Evolutionary conservation across 2,329 filamentous ascomycete species (phyloP), one percentile per base, ranked within the genome.

Genomic region (Periconia sp.): DNA sequence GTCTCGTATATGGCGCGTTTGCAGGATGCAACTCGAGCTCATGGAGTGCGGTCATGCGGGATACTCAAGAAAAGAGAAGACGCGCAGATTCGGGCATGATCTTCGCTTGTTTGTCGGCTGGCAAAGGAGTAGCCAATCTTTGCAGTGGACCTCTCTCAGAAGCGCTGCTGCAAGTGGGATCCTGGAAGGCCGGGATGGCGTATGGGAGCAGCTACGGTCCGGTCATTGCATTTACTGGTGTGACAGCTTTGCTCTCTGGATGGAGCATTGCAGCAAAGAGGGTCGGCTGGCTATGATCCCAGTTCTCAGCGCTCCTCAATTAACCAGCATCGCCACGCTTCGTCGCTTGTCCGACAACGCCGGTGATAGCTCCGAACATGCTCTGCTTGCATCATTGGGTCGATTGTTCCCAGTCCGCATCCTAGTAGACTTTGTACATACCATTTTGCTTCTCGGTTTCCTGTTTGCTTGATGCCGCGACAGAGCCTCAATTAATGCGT

Each of bases 131-230:
- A 15, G 78, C 78, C 3, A 77, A 75, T 56, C 62, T 82, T 8
- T 70, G 74, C 8, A 74, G 70, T 45, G 79, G 79, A 3, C 78
- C 79, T 0, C 57, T 81, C 29, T 79, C 77, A 34, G 77, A 79
- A 54, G 70, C 63, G 11, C 52, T 78, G 23, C 47, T 78, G 7
- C 57, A 59, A n/a, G 55, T 59, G 18, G 66, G 65, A 17, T 50
- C 56, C 2, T 75, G 67, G 18, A 59, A 68, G 32, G 69, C 66
- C 15, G 59, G 50, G 0, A 60, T 68, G 26, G 73, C 69, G 1
- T 77, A 75, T 52, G 74, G 72, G 0, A 72, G 64, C 29, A 68
- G 65, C 12, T 77, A 72, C 50, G 73, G 73, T 10, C 54, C 64
- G 23, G 46, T 76, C 21, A 70, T 76, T 18, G 59, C 68, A 1